Conservation (phyloP, 345 rosid genomes). For the Eucalyptus cloeziana region DNA sequence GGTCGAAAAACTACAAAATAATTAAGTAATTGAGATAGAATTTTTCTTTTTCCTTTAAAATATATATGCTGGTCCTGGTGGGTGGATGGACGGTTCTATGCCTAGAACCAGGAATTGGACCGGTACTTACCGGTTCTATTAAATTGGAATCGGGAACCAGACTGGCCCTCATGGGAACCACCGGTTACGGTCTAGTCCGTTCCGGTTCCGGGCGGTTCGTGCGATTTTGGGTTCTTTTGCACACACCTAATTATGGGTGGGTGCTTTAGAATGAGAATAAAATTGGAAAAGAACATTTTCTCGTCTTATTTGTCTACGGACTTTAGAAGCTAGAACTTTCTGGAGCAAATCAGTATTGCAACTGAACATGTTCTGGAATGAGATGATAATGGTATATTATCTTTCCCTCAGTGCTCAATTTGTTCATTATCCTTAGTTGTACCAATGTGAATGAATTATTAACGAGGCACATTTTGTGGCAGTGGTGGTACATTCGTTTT, state of each 20-base stretch:
- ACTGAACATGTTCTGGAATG: neutral
- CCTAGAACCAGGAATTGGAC: too few species aligned
- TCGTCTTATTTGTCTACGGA: neutral
- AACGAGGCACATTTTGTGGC: neutral
- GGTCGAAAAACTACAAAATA: too few species aligned
- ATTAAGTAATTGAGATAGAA: too few species aligned
- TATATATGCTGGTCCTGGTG: too few species aligned
- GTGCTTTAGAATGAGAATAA: neutral
- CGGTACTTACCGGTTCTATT: too few species aligned
- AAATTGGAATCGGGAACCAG: too few species aligned
- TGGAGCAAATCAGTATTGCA: neutral
- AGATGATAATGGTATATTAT: neutral
- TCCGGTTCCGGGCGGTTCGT: too few species aligned
- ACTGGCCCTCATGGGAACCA: too few species aligned
- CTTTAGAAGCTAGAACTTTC: neutral
- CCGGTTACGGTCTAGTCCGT: too few species aligned
- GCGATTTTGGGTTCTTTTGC: too few species aligned
- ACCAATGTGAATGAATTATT: neutral
- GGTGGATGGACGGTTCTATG: too few species aligned
- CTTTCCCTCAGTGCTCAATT: neutral
- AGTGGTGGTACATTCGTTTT: constrained; percentile 83
- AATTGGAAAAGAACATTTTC: neutral
- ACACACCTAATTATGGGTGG: neutral
- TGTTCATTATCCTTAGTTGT: neutral
- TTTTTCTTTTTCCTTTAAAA: too few species aligned